Evolutionary conservation across 805 yeast genomes (phyloP), one percentile per base, ranked within the genome.

Genomic region (Gaillardinia entomophila): DNA sequence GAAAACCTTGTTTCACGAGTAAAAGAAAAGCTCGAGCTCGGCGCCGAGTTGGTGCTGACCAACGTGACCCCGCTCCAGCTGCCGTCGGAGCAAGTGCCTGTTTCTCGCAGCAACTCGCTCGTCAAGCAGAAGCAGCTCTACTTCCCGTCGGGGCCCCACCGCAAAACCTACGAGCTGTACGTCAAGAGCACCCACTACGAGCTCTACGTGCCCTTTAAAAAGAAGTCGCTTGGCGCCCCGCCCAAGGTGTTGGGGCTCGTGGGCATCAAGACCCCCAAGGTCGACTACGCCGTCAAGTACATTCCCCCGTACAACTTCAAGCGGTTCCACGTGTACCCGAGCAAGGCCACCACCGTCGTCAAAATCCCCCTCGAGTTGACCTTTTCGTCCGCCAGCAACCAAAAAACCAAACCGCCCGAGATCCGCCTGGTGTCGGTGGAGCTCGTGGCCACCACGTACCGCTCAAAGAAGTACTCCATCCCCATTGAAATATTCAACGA

Each of bases 401-500:
- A 39, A 20, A 48, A 48, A 11, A 43, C 49, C 24, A 30, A 28
- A 7, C 46, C 48, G 2, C 61, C 64, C 0, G 51, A 49, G 27
- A 37, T 57, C 28, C 53, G 46, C 24, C 12, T 30, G 2, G 38
- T 52, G 7, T 22, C 27, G 2, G 52, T 55, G 2, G 67, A 61
- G 25, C 46, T 65, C 17, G 53, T 53, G 3, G 66, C 51, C 1
- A 31, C 55, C 20, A 56, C 68, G 14, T 38, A 56, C 12, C 43
- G 52, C 27, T 57, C 69, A 2, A 48, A 52, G 11, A 49, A 53
- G 30, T 40, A 44, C 16, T 58, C 65, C 2, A 58, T 65, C 10
- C 69, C 71, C 2, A 33, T 65, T 7, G 71, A 63, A 42, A 35
- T 65, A 18, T 49, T 53, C 34, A 66, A 62, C 38, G 66, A 57